Percentiles rank a stretch among this genome's conserved stretches.
Conservation (phyloP, 1,139 yeast species). For the Wickerhamiella infanticola region DNA sequence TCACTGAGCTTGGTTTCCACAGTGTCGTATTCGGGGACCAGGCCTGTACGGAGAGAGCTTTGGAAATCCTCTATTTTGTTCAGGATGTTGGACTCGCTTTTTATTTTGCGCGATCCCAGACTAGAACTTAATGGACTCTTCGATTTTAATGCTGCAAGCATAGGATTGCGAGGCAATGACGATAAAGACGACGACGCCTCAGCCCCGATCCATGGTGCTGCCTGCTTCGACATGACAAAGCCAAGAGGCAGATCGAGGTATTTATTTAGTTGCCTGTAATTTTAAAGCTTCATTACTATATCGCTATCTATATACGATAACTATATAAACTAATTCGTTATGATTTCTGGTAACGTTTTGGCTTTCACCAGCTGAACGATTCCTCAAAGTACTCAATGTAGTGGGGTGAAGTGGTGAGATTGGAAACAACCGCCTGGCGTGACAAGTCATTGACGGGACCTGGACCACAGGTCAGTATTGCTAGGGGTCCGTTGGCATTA, state of each 20-base stretch:
- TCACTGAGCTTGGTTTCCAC: slow-evolving; percentile 9
- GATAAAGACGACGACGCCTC: not conserved
- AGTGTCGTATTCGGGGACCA: slow-evolving; percentile 10
- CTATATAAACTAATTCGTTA: too few species aligned
- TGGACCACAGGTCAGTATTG: slow-evolving; percentile 32
- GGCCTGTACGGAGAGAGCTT: slow-evolving; percentile 4
- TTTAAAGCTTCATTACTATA: too few species aligned
- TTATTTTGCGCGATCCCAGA: not conserved
- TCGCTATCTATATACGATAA: too few species aligned
- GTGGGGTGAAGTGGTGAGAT: slow-evolving; percentile 13
- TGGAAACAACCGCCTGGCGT: slow-evolving; percentile 18
- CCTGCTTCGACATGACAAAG: not conserved
- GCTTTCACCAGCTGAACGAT: slow-evolving; percentile 26
- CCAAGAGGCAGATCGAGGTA: too few species aligned
- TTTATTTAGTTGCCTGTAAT: too few species aligned
- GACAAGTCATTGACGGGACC: slow-evolving; percentile 24
- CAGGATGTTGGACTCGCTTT: slow-evolving; percentile 1
- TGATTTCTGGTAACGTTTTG: too few species aligned
- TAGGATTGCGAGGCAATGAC: not conserved
- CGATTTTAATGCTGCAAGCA: not conserved
- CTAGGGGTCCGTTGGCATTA: slow-evolving; percentile 21
- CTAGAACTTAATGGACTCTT: not conserved
- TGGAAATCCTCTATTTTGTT: slow-evolving; percentile 6
- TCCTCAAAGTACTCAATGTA: slow-evolving; percentile 29
- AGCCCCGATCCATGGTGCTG: not conserved